These are phyloP conservation scores for Cryptosporidium sp. DNA, from an alignment of 169 alveolate species.

Conservation along the genomic window DNA sequence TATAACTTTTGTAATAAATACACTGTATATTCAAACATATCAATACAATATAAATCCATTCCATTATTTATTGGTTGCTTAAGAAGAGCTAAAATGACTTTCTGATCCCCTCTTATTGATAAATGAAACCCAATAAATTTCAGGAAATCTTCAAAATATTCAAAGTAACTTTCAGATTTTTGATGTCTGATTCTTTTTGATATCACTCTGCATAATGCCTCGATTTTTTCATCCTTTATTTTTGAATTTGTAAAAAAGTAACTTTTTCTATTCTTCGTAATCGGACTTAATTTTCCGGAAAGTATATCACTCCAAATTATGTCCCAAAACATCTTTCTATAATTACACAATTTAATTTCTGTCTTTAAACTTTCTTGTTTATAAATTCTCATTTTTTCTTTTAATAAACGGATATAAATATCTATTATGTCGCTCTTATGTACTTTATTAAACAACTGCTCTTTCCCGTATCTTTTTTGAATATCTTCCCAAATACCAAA, in stretches of 20 bases:
- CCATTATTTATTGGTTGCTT: conserved; percentile 52
- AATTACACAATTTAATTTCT: not conserved
- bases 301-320: conserved; percentile 38
- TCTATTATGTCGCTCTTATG: conserved; percentile 23
- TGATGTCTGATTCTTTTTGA: not conserved
- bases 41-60: conserved; percentile 33
- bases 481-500: conserved; percentile 27
- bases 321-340: conserved; percentile 46
- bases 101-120: not conserved
- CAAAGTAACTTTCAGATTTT: not conserved
- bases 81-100: conserved; percentile 24
- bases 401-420: conserved; percentile 22
- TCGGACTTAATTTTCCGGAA: conserved; percentile 47
- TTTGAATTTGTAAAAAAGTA: conserved; percentile 32
- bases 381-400: not conserved
- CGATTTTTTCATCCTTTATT: not conserved
- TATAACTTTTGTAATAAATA: conserved; percentile 10
- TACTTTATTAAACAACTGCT: conserved; percentile 13
- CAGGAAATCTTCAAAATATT: conserved; percentile 29
- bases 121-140: conserved; percentile 34
- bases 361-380: not conserved
- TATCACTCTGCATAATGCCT: not conserved
- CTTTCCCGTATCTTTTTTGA: conserved; percentile 1
- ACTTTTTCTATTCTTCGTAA: conserved; percentile 32
- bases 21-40: conserved; percentile 21